Evolutionary conservation across 2,329 filamentous ascomycete genomes (phyloP), one percentile per base, ranked within the genome.

Genomic region (Pseudogymnoascus pannorum): DNA sequence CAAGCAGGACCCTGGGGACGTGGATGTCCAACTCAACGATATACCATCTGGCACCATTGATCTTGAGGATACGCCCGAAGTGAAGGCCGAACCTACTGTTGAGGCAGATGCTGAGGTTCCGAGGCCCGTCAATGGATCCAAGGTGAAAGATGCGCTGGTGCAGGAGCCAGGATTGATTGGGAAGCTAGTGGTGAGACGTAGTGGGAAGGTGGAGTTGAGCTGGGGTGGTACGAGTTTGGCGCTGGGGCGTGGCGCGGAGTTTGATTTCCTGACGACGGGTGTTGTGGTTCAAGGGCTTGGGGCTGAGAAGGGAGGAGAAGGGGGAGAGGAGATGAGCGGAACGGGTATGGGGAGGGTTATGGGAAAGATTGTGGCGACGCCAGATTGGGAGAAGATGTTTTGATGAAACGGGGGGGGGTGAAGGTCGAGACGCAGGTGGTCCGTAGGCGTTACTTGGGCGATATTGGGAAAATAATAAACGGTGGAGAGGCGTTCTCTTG

Each of bases 341-440:
- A 79, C 81, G 61, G 82, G 82, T 54, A 85, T 87, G 82, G 85
- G 85, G 57, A 80, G 81, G 68, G 79, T 87, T 62, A 81, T 83
- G 76, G 83, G 83, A 58, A 81, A 82, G 64, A 87, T 87, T 70
- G 78, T 84, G 16, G 74, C 85, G 16, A 82, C 81, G 24, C 83
- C 83, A 6, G 77, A 80, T 48, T 86, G 81, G 76, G 78, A 77
- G 36, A 82, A 84, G 58, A 5, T 58, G 29, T 58, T 58, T 20
- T 14, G 54, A 36, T 58, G 20, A 58, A 22, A n/a, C n/a, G 7
- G 40, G 20, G 6, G 14, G 14, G 4, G 20, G 11, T 31, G 18
- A 3, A 16, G 24, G 24, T 54, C 22, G 22, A 54, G 26, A 29
- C 24, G 40, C 20, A 20, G 5, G 38, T 20, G 38, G 40, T 44